Evolutionary conservation across 129 eudicot genomes (phyloP), one percentile per base, ranked within the genome.

Genomic region (Sambucus nigra): DNA sequence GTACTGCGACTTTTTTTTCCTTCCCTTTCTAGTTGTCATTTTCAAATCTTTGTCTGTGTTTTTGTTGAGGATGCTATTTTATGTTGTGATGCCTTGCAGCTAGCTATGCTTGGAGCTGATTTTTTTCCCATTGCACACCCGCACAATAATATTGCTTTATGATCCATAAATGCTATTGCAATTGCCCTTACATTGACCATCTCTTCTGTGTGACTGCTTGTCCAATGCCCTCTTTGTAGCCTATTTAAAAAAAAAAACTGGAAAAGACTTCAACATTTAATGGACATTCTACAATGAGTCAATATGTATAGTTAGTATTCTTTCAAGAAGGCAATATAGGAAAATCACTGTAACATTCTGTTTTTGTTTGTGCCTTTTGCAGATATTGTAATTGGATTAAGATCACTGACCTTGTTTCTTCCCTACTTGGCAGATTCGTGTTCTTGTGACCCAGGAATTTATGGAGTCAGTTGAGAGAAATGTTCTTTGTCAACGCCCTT

Each of bases 401-500:
- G 25, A 64, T 45, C 11, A 19, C 41, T 79, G 62, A 75, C 57
- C 16, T 35, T 28, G 42, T 48, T 52, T 53, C 55, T 49, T 38
- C 46, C 53, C 42, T 66, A 61, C 38, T 28, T 67, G 48, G 62
- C 79, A 91, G 98, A 64, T 73, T 44, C 81, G 68, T 20, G 66
- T 85, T 27, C 70, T 28, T 69, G 98, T 85, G 53, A 71, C 94
- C 50, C 76, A 75, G 69, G 94, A 73, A 57, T 91, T 91, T 65
- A 73, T 91, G 47, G 78, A 81, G 73, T 67, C 86, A 35, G 72
- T 91, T 62, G 80, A 75, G 53, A 71, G 40, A 23, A 82, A 78
- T 40, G 72, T 71, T 66, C 77, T 72, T 66, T 60, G 55, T 64
- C 81, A 86, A 52, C 95, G 98, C 20, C 98, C 98, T 76, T 69